Evolutionary conservation across 257 asterid species (phyloP).

Genomic region (Solanum etuberosum): DNA sequence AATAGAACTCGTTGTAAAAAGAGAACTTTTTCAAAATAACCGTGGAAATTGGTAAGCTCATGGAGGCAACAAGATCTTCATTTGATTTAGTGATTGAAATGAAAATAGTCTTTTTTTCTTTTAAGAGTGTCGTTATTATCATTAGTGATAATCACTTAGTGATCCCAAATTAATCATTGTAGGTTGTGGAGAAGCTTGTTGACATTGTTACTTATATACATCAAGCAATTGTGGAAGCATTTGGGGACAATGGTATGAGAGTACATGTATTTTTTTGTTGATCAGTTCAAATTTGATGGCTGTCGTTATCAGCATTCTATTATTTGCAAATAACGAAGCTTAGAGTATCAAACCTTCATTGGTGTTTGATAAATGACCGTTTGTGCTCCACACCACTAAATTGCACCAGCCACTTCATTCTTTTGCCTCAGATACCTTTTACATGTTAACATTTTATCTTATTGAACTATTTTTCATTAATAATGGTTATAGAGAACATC

Average conservation of each 20-base stretch:
- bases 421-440: background rate
- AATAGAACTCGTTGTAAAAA: background rate
- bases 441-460: background rate
- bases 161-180: constrained; percentile 6
- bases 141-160: background rate
- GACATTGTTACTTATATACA: constrained; percentile 81
- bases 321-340: background rate
- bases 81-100: background rate
- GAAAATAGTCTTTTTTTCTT: background rate
- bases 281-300: background rate
- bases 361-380: background rate
- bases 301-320: background rate
- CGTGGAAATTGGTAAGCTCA: background rate
- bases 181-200: constrained; percentile 93
- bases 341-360: background rate
- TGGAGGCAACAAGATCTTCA: background rate
- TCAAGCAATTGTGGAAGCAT: constrained; percentile 71
- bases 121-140: background rate
- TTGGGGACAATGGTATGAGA: constrained; percentile 64
- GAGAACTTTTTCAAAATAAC: background rate
- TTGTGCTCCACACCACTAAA: background rate
- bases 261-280: background rate
- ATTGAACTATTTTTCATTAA: background rate
- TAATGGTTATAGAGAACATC: background rate
- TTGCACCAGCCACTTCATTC: background rate